Conservation (phyloP, 2,329 filamentous ascomycete genomes). For the Alternaria sp. region DNA sequence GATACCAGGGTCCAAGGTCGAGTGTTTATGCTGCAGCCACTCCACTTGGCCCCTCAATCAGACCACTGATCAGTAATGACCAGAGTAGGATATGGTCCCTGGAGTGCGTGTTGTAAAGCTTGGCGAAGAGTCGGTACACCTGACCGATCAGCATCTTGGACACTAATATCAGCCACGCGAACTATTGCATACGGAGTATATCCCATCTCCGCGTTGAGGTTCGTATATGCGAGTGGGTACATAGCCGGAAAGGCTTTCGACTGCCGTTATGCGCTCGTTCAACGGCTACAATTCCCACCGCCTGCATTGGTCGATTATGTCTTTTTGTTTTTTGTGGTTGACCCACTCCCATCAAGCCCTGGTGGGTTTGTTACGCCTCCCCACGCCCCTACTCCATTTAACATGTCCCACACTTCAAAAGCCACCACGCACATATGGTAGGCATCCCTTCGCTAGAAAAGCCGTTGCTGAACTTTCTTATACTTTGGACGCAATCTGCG, state of each 20-base stretch:
- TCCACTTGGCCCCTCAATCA: neutral
- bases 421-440: slow-evolving; percentile 30
- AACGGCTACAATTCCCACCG: neutral
- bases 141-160: neutral
- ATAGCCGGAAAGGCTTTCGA: slow-evolving; percentile 8
- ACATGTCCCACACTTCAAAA: slow-evolving; percentile 7
- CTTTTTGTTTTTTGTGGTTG: slow-evolving; percentile 8
- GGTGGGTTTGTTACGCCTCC: slow-evolving; percentile 10
- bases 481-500: neutral
- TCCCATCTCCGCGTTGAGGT: slow-evolving; percentile 8
- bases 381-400: slow-evolving; percentile 10
- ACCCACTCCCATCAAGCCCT: slow-evolving; percentile 10
- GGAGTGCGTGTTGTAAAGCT: neutral
- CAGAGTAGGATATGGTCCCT: neutral
- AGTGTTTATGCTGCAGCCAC: neutral
- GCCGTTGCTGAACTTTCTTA: slow-evolving; percentile 1
- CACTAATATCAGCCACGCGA: slow-evolving; percentile 1
- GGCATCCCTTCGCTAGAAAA: slow-evolving; percentile 24
- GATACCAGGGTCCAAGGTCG: neutral
- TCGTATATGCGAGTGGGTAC: slow-evolving; percentile 12
- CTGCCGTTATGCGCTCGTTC: slow-evolving; percentile 10
- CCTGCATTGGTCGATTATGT: slow-evolving; percentile 6
- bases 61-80: neutral
- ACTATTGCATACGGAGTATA: neutral
- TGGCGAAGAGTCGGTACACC: neutral